A percentile compares a stretch with the other conserved stretches of the same genome.
Conservation (phyloP, 306 rosid species). For the Pyrus betulifolia region DNA sequence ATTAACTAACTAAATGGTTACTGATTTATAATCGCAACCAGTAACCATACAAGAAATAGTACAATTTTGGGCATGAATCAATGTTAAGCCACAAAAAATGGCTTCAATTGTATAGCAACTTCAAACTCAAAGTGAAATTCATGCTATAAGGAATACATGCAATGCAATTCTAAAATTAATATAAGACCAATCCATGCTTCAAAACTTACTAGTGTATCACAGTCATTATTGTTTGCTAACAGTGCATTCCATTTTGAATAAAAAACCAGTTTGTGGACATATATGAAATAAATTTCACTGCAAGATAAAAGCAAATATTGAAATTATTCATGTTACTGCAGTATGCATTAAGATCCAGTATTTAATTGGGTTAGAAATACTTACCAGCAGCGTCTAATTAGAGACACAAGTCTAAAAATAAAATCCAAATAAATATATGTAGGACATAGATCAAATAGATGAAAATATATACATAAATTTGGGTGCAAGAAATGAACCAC, state of each 20-base stretch:
- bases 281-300: not conserved
- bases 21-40: not conserved
- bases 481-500: not conserved
- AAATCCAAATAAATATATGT: not conserved
- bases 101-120: not conserved
- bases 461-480: not conserved
- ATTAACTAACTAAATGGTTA: not conserved
- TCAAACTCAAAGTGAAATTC: not conserved
- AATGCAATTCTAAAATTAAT: not conserved
- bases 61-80: not conserved
- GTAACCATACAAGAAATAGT: not conserved
- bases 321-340: not conserved
- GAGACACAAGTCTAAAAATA: not conserved
- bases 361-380: not conserved
- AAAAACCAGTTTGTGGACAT: not conserved
- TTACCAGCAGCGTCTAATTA: not conserved
- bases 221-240: not conserved
- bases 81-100: not conserved
- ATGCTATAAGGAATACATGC: not conserved
- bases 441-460: not conserved
- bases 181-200: not conserved
- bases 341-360: not conserved
- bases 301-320: not conserved
- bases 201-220: not conserved
- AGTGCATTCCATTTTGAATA: not conserved